Base-by-base conservation (phyloP, 2,329 filamentous ascomycete genomes). In the Venturia asperata region DNA sequence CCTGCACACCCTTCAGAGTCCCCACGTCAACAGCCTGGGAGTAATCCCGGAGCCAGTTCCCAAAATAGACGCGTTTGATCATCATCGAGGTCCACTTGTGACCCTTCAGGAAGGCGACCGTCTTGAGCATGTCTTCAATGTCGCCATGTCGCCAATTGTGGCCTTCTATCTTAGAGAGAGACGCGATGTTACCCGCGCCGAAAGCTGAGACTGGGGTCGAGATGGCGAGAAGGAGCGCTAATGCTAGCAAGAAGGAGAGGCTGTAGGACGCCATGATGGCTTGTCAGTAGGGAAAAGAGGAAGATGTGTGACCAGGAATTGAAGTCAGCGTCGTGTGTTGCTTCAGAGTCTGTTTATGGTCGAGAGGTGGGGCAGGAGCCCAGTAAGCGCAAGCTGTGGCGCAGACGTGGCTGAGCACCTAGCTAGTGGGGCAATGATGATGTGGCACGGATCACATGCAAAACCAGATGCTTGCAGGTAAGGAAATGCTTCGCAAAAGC, bases 11-110 rank as follows among this genome's bases (percentile, higher is more conserved):
- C 67, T 81, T 80, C 47, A 84, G 71, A 10, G 81, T 83, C 9
- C 80, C 82, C 37, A 80, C 79, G 71, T 84, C 82, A 64, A 84
- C 79, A 67, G 82, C 81, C 75, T 84, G 77, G 17, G 71, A 80
- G 71, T 83, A 84, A 70, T 83, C 81, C 64, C 81, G 78, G 34
- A 77, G 69, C 75, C 75, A 77, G 69, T 77, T 77, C 39, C 78
- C 78, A 72, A 80, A 80, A 69, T 78, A 74, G 47, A 79, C 72
- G 64, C 75, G 75, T 72, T 77, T 78, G 72, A 78, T 79, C 77
- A 79, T 79, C 69, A 76, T 76, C 58, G 73, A 77, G 65, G 74
- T 76, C 74, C 74, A 79, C 63, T 80, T 74, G 68, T 79, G 70
- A 45, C 76, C 74, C 27, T 71, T 73, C 65, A 79, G 69, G 69